Evolutionary conservation across 2,329 filamentous ascomycete genomes (phyloP).

Genomic region (Sporothrix humicola): DNA sequence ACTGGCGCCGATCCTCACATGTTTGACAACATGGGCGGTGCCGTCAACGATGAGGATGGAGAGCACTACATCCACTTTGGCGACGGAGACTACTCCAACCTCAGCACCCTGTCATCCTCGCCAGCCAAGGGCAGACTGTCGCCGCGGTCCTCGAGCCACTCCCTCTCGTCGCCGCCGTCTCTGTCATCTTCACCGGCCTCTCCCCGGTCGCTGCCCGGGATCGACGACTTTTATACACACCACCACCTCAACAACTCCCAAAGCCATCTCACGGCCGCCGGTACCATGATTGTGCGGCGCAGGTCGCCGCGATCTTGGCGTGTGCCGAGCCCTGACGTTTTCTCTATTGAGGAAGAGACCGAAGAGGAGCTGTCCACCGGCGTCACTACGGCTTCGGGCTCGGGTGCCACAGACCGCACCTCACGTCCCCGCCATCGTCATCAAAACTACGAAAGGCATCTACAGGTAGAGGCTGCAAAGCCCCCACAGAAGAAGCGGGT

Average conservation of each 20-base stretch:
- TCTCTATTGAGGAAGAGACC: constrained; percentile 64
- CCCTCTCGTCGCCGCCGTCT: constrained; percentile 3
- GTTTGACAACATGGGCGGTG: constrained; percentile 45
- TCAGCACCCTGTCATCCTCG: constrained; percentile 45
- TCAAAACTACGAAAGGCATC: not conserved
- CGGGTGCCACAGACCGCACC: not conserved
- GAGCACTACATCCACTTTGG: constrained; percentile 59
- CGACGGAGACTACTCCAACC: constrained; percentile 41
- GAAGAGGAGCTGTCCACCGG: constrained; percentile 55
- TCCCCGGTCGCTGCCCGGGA: constrained; percentile 2
- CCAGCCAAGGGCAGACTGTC: constrained; percentile 12
- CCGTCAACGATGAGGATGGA: constrained; percentile 50
- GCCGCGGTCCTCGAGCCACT: not conserved
- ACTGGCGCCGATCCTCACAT: not conserved
- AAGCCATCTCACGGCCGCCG: constrained; percentile 12
- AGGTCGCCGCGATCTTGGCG: constrained; percentile 59
- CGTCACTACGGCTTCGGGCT: not conserved
- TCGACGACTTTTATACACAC: constrained; percentile 16
- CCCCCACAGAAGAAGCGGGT: constrained; percentile 54
- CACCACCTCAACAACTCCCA: constrained; percentile 9
- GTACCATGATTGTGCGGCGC: constrained; percentile 36
- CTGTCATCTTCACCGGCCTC: constrained; percentile 13
- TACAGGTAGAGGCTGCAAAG: constrained; percentile 54
- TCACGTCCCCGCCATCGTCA: not conserved
- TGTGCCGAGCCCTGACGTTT: constrained; percentile 64